phyloP scores from a whole-genome alignment of 192 early-diverging fungal genomes.

The Backusella morwellensis region DNA sequence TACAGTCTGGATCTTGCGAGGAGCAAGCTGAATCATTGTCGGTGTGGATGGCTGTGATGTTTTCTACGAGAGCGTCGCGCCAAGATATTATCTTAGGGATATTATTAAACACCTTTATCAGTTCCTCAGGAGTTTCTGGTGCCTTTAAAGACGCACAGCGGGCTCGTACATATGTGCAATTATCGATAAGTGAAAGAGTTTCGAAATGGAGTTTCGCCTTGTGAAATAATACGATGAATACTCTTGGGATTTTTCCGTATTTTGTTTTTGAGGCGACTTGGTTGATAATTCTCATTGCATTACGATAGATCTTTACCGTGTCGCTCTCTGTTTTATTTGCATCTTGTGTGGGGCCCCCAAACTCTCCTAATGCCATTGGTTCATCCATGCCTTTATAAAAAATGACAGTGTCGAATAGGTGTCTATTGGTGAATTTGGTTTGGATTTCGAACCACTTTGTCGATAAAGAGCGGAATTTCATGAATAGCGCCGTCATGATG shows the following conservation, averaged over 20 bases:
- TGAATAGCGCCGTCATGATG: not conserved
- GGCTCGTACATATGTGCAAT: not conserved
- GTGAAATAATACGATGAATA: not conserved
- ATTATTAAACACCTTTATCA: not conserved
- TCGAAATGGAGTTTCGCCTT: not conserved
- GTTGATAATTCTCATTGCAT: not conserved
- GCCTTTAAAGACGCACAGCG: not conserved
- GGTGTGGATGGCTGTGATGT: not conserved
- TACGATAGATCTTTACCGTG: not conserved
- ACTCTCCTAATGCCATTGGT: not conserved
- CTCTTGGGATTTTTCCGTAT: not conserved
- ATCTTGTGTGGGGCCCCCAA: not conserved
- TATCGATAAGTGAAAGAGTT: not conserved
- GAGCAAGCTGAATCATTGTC: not conserved
- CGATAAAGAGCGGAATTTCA: not conserved
- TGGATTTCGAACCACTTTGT: conserved; percentile 2
- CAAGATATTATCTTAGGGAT: not conserved
- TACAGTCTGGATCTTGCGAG: not conserved
- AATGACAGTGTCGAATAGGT: not conserved
- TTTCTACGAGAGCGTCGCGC: not conserved
- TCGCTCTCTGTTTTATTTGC: not conserved
- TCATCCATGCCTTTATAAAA: not conserved
- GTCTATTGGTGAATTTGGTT: not conserved
- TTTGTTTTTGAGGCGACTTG: not conserved
- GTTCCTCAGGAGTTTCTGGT: not conserved